phyloP scores from a whole-genome alignment of 306 rosid species.

The Cucurbita ficifolia region DNA sequence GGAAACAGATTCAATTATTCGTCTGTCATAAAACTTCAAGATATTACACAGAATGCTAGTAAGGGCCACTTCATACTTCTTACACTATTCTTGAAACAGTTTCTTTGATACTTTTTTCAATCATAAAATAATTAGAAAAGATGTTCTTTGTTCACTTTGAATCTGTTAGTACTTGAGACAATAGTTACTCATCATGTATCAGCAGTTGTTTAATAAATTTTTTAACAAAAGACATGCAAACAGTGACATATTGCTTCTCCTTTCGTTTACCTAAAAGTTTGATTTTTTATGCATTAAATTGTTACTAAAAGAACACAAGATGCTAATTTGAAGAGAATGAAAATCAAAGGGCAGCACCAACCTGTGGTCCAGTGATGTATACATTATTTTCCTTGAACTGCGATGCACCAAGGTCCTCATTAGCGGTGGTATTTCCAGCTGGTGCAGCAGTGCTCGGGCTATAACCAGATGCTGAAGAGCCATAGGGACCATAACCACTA shows the following conservation, averaged over 20 bases:
- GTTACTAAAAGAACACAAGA: too few species aligned
- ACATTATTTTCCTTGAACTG: slow-evolving; percentile 80
- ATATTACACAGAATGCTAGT: not conserved
- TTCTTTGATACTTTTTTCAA: not conserved
- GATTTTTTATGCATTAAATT: too few species aligned
- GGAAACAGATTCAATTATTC: not conserved
- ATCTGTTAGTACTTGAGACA: not conserved
- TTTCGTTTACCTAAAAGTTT: not conserved
- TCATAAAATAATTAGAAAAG: not conserved
- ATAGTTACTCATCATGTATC: not conserved
- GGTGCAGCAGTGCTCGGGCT: slow-evolving; percentile 58
- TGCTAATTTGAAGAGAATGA: slow-evolving; percentile 7
- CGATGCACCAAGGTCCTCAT: slow-evolving; percentile 69
- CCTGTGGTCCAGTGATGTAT: slow-evolving; percentile 87
- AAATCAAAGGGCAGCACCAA: slow-evolving; percentile 15
- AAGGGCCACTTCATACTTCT: too few species aligned
- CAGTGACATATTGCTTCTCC: not conserved
- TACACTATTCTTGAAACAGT: not conserved
- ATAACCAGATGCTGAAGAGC: slow-evolving; percentile 66
- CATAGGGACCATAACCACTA: slow-evolving; percentile 66
- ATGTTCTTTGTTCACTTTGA: not conserved
- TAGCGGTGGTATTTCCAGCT: slow-evolving; percentile 51
- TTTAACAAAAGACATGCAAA: not conserved
- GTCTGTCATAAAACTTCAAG: not conserved
- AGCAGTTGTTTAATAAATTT: not conserved